Base-by-base conservation (phyloP, 768 basidiomycete genomes). In the Panaeolus papilionaceus region DNA sequence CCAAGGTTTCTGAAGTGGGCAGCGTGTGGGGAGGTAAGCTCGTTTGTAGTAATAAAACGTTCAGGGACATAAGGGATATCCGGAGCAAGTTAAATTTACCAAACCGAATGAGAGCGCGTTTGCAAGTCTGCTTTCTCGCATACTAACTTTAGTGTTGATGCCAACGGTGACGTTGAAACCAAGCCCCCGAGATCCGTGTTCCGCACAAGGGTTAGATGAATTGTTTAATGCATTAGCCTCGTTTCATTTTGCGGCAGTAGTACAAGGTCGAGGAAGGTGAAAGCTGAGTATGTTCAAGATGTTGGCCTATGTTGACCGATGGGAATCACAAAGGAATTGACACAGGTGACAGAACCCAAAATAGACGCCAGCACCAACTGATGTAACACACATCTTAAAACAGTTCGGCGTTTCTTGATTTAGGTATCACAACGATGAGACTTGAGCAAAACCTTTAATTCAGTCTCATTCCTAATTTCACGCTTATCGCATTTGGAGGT, bases 311-410 rank as follows among this genome's bases (percentile, higher is more conserved):
- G 33, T 33, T 33, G 33, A 33, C 33, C 33, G 33, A 33, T 33
- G 33, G 33, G 33, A 33, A 33, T 33, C 33, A 33, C 33, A 33
- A 33, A 33, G 20, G 40, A 42, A 23, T 49, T 49, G n/a, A 4
- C 47, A 49, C 20, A 5, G 20, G 23, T 23, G 23, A 23, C 23
- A 23, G 4, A 49, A 1, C 47, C 54, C 12, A 58, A 58, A 58
- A 58, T 58, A 58, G 54, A 58, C 54, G 54, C 54, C 54, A 58
- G 26, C 54, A 58, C 16, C 33, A 14, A 16, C 54, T 33, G 54
- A 37, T 16, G 7, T 58, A 37, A 28, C 16, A 20, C 18, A 47
- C 16, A 33, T 33, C 33, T 9, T 37, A 58, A 58, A 33, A 58
- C 26, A 58, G 33, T 33, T 33, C 33, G 33, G 5, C 33, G 54